Percentiles rank a stretch among this genome's conserved stretches.
Evolutionary conservation across 2,329 filamentous ascomycete species (phyloP).

Genomic region (Onygena corvina): DNA sequence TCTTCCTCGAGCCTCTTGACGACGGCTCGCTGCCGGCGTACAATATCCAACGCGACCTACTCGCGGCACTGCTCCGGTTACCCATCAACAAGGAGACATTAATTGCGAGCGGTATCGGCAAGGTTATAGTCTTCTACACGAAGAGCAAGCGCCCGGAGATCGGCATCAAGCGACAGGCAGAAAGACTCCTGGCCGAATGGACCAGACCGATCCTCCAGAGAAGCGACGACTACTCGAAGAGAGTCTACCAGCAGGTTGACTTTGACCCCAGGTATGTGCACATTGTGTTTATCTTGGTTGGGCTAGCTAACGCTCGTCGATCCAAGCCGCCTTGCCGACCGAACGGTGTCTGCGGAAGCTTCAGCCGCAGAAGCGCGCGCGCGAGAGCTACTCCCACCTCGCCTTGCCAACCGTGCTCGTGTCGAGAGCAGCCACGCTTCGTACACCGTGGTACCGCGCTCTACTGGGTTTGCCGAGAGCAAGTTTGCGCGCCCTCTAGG

Average conservation of each 20-base stretch:
- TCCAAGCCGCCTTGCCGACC: constrained; percentile 28
- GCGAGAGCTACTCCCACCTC: constrained; percentile 42
- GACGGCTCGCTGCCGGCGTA: constrained; percentile 91
- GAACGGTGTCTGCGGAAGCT: constrained; percentile 25
- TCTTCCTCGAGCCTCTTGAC: constrained; percentile 90
- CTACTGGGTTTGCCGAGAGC: constrained; percentile 37
- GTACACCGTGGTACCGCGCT: constrained; percentile 53
- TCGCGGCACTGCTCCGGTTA: constrained; percentile 64
- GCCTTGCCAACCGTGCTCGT: constrained; percentile 46
- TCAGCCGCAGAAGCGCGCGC: constrained; percentile 41
- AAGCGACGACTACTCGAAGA: constrained; percentile 89
- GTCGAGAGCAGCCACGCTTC: constrained; percentile 48
- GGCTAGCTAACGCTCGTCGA: constrained; percentile 12
- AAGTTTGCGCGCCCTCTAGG: constrained; percentile 37
- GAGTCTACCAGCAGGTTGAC: constrained; percentile 46
- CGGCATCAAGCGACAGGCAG: constrained; percentile 83
- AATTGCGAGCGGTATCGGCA: constrained; percentile 84
- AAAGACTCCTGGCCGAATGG: constrained; percentile 89
- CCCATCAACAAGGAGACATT: constrained; percentile 86
- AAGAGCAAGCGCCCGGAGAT: constrained; percentile 83
- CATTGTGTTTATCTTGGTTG: background rate
- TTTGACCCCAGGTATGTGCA: constrained; percentile 44
- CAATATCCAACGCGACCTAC: constrained; percentile 92
- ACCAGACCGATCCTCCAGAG: constrained; percentile 86
- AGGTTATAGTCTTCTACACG: constrained; percentile 93